A percentile compares a stretch with the other conserved stretches of the same genome.
Evolutionary conservation across 2,329 filamentous ascomycete species (phyloP).

Genomic region (Neopestalotiopsis clavispora): DNA sequence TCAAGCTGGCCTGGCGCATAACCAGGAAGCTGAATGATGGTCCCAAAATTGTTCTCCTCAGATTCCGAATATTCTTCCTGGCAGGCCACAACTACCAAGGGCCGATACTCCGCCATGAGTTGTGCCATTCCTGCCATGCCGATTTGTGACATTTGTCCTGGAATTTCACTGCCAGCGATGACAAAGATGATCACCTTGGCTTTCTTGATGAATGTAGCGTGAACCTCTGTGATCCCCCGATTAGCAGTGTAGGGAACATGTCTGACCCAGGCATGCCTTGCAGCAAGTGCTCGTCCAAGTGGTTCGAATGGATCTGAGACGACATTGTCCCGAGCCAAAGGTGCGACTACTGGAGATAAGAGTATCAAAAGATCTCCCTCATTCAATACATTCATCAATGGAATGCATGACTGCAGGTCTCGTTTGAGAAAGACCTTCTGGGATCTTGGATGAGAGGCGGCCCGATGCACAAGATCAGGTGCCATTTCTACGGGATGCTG

Average conservation of each 20-base stretch:
- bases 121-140: conserved; percentile 52
- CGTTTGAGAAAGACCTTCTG: conserved; percentile 35
- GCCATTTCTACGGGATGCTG: background rate
- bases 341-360: conserved; percentile 61
- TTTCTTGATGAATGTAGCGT: conserved; percentile 65
- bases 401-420: conserved; percentile 51
- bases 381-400: conserved; percentile 49
- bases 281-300: conserved; percentile 67
- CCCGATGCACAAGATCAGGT: background rate
- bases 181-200: conserved; percentile 67
- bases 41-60: conserved; percentile 51
- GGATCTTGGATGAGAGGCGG: background rate
- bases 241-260: conserved; percentile 74
- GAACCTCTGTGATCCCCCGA: conserved; percentile 66
- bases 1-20: conserved; percentile 54
- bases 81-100: conserved; percentile 58
- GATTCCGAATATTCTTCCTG: conserved; percentile 46
- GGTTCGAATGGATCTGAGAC: conserved; percentile 73
- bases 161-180: conserved; percentile 52
- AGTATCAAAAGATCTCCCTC: conserved; percentile 64
- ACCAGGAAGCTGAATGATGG: conserved; percentile 54
- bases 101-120: conserved; percentile 51
- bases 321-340: conserved; percentile 45
- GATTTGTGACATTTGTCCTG: conserved; percentile 56
- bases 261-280: conserved; percentile 64